Base-by-base conservation (phyloP, 164 flowering plant species). In the Piper betle region DNA sequence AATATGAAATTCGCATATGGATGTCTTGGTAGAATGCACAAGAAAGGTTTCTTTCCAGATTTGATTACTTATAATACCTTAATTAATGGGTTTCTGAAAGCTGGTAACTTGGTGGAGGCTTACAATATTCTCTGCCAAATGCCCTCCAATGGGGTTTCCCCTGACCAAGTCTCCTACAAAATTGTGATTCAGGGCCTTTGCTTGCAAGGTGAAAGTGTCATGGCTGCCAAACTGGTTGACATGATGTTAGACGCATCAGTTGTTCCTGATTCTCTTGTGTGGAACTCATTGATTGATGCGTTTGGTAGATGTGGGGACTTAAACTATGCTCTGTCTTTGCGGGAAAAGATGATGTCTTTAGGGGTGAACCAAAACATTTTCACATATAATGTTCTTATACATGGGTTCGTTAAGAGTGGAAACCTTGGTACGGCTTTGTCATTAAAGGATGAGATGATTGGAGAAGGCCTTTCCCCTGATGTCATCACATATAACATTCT, bases 211-310 rank as follows among this genome's bases (percentile, higher is more conserved):
- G 74, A 82, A 71, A 71, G 73, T 37, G 52, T 16, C 20, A 77
- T 57, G 66, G 96, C 96, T 57, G 65, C 58, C 17, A 61, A 72
- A 37, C 69, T 78, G 68, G 76, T 86, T 67, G 59, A 40, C 19
- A 53, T 19, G 62, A 82, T 86, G 88, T 66, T 84, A 57, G 72
- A 79, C 54, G 74, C 73, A 55, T 79, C 78, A 18, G 38, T 78
- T 55, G 61, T 78, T 57, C 87, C 93, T 9, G 75, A 75, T 46
- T 77, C 84, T 69, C 69, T 70, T 55, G 64, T 84, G 57, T 88
- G 96, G 96, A 88, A 88, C 75, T 65, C 72, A 37, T 46, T 86
- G 38, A 86, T 88, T 59, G 69, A 84, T 74, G 74, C 78, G 37
- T 75, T 71, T 72, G 89, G 88, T 50, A 83, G 81, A 70, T 52